phyloP scores from a whole-genome alignment of 2,329 filamentous ascomycete genomes.

The Coleophoma eucalyptorum region DNA sequence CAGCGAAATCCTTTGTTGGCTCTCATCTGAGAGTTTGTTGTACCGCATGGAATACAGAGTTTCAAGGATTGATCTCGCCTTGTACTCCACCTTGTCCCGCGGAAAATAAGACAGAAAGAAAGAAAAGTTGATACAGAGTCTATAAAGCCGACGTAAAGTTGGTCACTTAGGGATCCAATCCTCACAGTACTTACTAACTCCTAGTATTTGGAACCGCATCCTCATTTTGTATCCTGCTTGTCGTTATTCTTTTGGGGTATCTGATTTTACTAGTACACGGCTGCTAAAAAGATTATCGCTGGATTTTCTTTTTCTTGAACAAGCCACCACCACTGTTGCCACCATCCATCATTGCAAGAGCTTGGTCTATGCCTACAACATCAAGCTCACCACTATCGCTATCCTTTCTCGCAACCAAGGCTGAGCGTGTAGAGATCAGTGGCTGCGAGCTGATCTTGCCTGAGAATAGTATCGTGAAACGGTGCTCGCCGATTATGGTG shows the following conservation, averaged over 20 bases:
- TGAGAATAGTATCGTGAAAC: slow-evolving; percentile 20
- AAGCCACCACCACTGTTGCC: slow-evolving; percentile 1
- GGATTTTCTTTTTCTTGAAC: slow-evolving; percentile 15
- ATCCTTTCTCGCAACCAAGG: slow-evolving; percentile 15
- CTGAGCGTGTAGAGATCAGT: slow-evolving; percentile 7
- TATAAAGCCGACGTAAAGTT: background rate
- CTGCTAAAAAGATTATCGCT: background rate
- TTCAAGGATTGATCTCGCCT: slow-evolving; percentile 71
- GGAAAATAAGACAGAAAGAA: slow-evolving; percentile 34
- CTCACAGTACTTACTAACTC: background rate
- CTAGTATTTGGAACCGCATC: background rate
- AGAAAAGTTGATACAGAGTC: slow-evolving; percentile 2
- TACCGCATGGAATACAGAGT: slow-evolving; percentile 76
- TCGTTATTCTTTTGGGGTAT: background rate
- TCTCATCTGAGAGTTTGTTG: slow-evolving; percentile 31
- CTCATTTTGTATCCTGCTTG: background rate
- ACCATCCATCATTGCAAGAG: slow-evolving; percentile 49
- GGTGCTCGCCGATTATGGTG: slow-evolving; percentile 25
- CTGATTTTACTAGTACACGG: background rate
- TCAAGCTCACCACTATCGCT: slow-evolving; percentile 38
- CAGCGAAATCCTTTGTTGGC: slow-evolving; percentile 3
- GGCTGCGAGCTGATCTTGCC: slow-evolving; percentile 8
- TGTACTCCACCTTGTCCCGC: slow-evolving; percentile 74
- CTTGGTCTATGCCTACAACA: slow-evolving; percentile 62
- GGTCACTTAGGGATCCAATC: background rate